Base-by-base conservation (phyloP, 1,284 basidiomycete genomes). In the Caloboletus firmus region DNA sequence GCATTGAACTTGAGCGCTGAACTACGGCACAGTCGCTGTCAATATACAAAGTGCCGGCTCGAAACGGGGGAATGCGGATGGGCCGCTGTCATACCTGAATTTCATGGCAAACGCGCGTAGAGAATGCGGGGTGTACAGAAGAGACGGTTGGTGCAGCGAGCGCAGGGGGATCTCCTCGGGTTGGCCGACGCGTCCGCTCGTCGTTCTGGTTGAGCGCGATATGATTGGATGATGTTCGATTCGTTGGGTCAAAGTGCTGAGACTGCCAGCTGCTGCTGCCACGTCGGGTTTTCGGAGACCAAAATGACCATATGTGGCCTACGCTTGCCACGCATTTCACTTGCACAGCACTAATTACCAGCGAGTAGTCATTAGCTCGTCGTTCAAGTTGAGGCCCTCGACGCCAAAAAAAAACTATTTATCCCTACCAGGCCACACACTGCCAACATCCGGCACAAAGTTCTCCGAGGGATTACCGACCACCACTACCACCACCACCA, bases 1-100 rank as follows among this genome's bases (percentile, higher is more conserved):
- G 92, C 89, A 66, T 98, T 97, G 74, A 96, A 95, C 69, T 95
- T 92, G 59, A 97, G 80, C 15, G 93, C 88, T 30, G 84, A 85
- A 61, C 84, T 86, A 49, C 2, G 20, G 10, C 15, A 3, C 5
- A 5, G 17, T 17, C 40, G 12, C 34, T 10, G 46, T 63, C 30
- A 53, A 28, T 30, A 36, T 10, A n/a, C n/a, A n/a, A 12, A 39
- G 26, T 28, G 4, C 18, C 12, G 13, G 41, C 15, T 37, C 3
- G 20, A 17, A 22, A n/a, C 9, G 15, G 30, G 22, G 32, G 9
- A 3, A 10, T n/a, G n/a, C n/a, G n/a, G n/a, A n/a, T n/a, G 5
- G 9, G 24, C 40, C 17, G 42, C 28, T 8, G 31, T 51, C 66
- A 26, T 47, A 78, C 82, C 82, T 84, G 62, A 82, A 84, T 67